Base-by-base conservation (phyloP, 2,329 filamentous ascomycete species). In the Calycina marina region DNA sequence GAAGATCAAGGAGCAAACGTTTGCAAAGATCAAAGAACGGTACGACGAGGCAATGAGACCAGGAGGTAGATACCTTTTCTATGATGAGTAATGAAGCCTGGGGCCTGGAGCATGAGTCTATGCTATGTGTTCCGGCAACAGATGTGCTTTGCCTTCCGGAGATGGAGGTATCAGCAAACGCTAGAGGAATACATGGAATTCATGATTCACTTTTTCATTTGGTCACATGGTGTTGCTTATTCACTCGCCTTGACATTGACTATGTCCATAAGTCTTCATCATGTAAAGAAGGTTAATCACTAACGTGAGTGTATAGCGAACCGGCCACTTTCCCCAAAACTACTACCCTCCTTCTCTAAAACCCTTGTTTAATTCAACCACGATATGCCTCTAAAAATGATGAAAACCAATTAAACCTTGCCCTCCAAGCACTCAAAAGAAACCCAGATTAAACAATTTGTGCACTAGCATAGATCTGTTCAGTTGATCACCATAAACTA, bases 41-140 rank as follows among this genome's bases (percentile, higher is more conserved):
- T 79, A 83, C 56, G 65, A 75, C 30, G 85, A 96, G 51, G 86
- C 90, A 1, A 79, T 83, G 70, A 70, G 76, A 18, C 68, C 70
- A 2, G 73, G 71, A 4, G 86, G 86, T 0, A 63, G 68, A 40
- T 96, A 81, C 77, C 53, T 79, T 4, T 94, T 93, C 49, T 69
- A 71, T 42, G 86, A 94, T 53, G 86, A 93, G 54, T 47, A 28
- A 44, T 18, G 18, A 25, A 31, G 30, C 13, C 10, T 22, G 28
- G 11, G 29, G 12, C 12, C 14, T 38, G 25, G 20, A 25, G 24
- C 9, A 24, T 29, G 24, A 11, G 14, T 13, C 13, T 13, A 9
- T n/a, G 20, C n/a, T 22, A 22, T 22, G 8, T 22, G 8, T n/a
- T 22, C n/a, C 8, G 8, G 3, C n/a, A 22, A 22, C n/a, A n/a